Conservation (phyloP, 2,329 filamentous ascomycete species). For the Teratosphaeria pseudoeucalypti region DNA sequence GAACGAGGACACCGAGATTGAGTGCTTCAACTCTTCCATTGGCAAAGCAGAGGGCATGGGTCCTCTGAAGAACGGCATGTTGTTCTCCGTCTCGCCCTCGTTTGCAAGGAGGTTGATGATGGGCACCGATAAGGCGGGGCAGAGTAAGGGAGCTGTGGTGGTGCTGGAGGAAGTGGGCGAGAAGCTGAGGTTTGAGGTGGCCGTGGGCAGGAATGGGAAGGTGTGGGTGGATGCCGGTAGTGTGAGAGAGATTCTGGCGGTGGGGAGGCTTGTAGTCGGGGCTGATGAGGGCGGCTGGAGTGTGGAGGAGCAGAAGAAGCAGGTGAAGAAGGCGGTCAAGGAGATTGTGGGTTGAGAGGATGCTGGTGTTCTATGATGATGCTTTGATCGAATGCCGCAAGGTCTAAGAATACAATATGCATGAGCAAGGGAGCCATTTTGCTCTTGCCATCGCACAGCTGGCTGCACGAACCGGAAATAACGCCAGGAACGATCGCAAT, state of each 20-base stretch:
- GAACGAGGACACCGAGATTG: constrained; percentile 80
- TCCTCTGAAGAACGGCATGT: constrained; percentile 72
- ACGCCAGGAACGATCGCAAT: neutral
- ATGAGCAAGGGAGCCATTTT: neutral
- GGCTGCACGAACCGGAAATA: neutral
- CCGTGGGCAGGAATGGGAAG: constrained; percentile 82
- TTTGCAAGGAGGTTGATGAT: constrained; percentile 70
- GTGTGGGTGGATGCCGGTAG: constrained; percentile 82
- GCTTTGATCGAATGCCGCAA: neutral
- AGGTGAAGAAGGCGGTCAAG: constrained; percentile 57
- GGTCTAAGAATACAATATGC: neutral
- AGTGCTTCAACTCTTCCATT: constrained; percentile 76
- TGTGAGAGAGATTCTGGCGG: constrained; percentile 60
- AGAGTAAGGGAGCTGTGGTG: constrained; percentile 47
- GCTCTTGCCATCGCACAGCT: neutral
- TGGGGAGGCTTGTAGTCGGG: constrained; percentile 67
- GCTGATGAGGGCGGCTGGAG: constrained; percentile 60
- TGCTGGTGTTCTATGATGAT: neutral
- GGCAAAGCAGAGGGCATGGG: constrained; percentile 85
- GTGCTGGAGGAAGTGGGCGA: constrained; percentile 73
- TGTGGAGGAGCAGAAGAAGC: constrained; percentile 57
- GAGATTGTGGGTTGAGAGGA: constrained; percentile 28
- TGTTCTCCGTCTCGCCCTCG: constrained; percentile 67
- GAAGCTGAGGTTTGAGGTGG: constrained; percentile 83
- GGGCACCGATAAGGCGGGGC: constrained; percentile 41